Base-by-base conservation (phyloP, 2,329 filamentous ascomycete genomes). In the Colletotrichum euphorbiae region DNA sequence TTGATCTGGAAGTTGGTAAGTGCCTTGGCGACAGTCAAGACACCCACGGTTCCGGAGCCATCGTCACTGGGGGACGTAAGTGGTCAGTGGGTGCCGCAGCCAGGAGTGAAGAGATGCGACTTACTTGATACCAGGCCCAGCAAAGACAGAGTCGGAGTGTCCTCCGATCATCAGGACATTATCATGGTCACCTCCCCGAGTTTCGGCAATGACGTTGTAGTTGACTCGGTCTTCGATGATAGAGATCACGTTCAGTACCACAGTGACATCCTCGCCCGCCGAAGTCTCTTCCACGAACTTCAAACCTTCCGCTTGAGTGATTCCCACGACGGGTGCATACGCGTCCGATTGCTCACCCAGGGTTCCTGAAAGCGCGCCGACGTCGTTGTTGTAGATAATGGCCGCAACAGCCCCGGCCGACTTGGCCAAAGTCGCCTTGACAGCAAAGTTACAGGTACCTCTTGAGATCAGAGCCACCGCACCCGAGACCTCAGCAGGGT, bases 351-450 rank as follows among this genome's bases (percentile, higher is more conserved):
- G 80, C 6, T 75, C 77, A 55, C 87, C 87, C 1, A 91, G 80
- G 2, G 88, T 91, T 33, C 87, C 89, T 6, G 83, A 74, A 1
- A 82, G 63, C 3, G 76, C 66, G 2, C 87, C 88, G 0, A 81
- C 76, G 3, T 79, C 83, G 68, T 90, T 90, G 80, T 91, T 90
- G 78, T 90, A 90, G 67, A 91, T 80, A 60, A 91, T 74, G 1
- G 83, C 84, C 1, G 80, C 90, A 0, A 76, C 75, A 1, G 90
- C 90, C 17, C 89, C 87, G 2, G 89, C 87, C 0, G 76, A 73
- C 66, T 84, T 85, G 24, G 89, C 89, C 17, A 84, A 78, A 42
- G 81, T 76, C 6, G 87, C 82, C 80, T 92, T 91, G 21, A 81
- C 73, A 7, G 81, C 83, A 64, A 91, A 91, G 15, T 82, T 72